A percentile compares a stretch with the other conserved stretches of the same genome.
Conservation (phyloP, 495 filamentous ascomycete genomes). For the Daldinia loculata region DNA sequence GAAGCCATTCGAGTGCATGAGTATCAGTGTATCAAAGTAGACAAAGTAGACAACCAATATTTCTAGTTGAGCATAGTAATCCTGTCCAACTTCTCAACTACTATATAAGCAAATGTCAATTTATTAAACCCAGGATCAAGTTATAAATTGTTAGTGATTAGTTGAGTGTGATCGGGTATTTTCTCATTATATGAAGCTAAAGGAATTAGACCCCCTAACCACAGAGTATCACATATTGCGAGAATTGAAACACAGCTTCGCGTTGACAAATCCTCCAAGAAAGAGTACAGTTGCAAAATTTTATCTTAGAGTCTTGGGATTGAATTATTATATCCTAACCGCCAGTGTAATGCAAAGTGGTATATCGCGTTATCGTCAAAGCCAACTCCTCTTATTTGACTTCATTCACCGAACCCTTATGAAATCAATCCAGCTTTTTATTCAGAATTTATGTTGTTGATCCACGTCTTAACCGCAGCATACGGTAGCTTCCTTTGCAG, state of each 20-base stretch:
- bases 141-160: no score
- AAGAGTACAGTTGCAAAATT: not conserved
- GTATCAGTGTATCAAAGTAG: no score
- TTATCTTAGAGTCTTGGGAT: not conserved
- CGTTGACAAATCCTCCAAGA: not conserved
- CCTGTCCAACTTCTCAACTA: no score
- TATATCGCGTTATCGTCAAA: not conserved
- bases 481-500: slow-evolving; percentile 22
- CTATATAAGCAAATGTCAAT: no score
- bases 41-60: no score
- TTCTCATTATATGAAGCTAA: not conserved
- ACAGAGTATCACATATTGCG: not conserved
- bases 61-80: no score
- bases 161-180: no score
- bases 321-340: not conserved
- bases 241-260: not conserved
- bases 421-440: no score
- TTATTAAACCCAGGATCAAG: no score
- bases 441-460: not conserved
- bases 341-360: not conserved
- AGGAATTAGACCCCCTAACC: no score
- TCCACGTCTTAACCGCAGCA: slow-evolving; percentile 27
- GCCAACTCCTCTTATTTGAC: not conserved
- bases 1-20: no score
- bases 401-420: not conserved